phyloP scores from a whole-genome alignment of 495 filamentous ascomycete genomes.

The Penicillium verhagenii region DNA sequence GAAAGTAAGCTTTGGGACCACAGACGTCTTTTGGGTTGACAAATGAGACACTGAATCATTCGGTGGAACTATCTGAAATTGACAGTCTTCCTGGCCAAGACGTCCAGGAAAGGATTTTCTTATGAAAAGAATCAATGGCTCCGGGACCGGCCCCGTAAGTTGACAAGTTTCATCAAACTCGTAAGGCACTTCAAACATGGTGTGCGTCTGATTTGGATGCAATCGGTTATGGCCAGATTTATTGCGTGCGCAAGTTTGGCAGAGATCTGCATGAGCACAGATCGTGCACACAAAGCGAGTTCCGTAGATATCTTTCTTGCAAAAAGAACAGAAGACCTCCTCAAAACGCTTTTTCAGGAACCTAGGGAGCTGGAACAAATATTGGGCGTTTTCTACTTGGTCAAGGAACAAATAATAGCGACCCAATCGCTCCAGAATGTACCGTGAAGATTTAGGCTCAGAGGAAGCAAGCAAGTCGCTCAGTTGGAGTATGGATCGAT shows the following conservation, averaged over 20 bases:
- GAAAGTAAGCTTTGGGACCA: too few species aligned
- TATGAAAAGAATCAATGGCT: neutral
- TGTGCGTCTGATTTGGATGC: conserved; percentile 7
- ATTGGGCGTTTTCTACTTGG: neutral
- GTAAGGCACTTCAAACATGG: neutral
- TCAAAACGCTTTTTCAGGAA: neutral
- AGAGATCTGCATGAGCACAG: conserved; percentile 6
- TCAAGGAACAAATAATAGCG: conserved; percentile 9
- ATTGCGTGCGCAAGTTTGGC: neutral
- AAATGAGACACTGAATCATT: neutral
- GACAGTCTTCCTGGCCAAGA: neutral
- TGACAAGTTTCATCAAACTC: neutral
- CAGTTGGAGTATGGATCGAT: conserved; percentile 3
- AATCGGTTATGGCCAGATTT: conserved; percentile 4
- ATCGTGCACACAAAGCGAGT: neutral
- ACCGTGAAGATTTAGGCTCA: neutral
- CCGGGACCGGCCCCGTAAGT: neutral
- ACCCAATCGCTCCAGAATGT: conserved; percentile 8
- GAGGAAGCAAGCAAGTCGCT: neutral
- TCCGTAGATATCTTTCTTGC: neutral
- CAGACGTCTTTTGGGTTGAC: too few species aligned
- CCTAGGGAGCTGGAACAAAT: neutral
- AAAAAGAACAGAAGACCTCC: neutral
- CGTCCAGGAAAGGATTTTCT: neutral
- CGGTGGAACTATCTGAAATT: neutral